Evolutionary conservation across 805 yeast species (phyloP).

Genomic region (Isabelozyma pseudorhagii): DNA sequence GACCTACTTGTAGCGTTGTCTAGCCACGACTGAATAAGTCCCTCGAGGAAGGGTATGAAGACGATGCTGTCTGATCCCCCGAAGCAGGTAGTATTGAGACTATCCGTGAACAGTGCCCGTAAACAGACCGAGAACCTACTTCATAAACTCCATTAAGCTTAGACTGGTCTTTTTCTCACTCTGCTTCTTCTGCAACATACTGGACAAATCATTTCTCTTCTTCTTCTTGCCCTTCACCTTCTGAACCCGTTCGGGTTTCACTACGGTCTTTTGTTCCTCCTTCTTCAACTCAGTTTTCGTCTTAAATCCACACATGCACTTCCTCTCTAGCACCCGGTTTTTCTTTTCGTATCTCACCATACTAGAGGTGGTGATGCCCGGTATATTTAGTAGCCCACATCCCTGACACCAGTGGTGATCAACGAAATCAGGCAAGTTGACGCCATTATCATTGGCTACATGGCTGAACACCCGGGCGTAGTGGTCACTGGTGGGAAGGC

Average conservation of each 20-base stretch:
- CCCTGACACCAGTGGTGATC: conserved; percentile 23
- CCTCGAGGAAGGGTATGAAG: too few species aligned
- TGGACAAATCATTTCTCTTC: conserved; percentile 8
- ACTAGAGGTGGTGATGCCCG: conserved; percentile 29
- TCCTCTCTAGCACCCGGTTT: conserved; percentile 3
- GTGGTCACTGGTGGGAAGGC: conserved; percentile 23
- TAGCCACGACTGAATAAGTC: too few species aligned
- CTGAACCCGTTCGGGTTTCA: not conserved
- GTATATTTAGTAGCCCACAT: conserved; percentile 31
- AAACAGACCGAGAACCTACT: not conserved
- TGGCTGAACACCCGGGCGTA: conserved; percentile 20
- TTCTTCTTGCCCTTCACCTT: not conserved
- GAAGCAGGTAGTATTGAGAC: too few species aligned
- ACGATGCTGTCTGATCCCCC: too few species aligned
- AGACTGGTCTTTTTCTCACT: conserved; percentile 30
- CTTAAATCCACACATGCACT: not conserved
- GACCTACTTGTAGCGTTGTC: too few species aligned
- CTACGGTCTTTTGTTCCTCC: not conserved
- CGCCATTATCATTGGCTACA: conserved; percentile 13
- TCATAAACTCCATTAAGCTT: conserved; percentile 50
- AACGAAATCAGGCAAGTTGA: conserved; percentile 25
- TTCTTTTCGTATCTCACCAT: conserved; percentile 17
- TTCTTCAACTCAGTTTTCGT: not conserved
- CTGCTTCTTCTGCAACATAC: conserved; percentile 40
- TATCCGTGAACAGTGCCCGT: too few species aligned